Evolutionary conservation across 257 asterid genomes (phyloP), one percentile per base, ranked within the genome.

Genomic region (Osmanthus fragrans): DNA sequence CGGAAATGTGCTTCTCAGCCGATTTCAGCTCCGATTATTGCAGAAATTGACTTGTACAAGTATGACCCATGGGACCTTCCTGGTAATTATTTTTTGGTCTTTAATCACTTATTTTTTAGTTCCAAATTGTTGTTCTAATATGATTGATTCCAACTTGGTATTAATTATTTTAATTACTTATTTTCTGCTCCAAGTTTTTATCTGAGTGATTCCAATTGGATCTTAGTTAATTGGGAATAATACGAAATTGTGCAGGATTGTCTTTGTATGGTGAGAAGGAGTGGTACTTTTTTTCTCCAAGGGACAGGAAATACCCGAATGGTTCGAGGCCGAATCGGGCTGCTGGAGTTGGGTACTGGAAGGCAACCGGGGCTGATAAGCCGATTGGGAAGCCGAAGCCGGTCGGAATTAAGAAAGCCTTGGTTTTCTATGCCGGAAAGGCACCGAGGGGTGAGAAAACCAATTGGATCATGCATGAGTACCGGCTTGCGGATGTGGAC

Each of bases 331-430:
- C 93, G 30, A 89, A 89, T 65, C 85, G 93, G 58, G 86, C 91
- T 12, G 93, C 93, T 0, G 93, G 91, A 10, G 78, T 81, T 8
- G 93, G 93, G 16, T 89, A 89, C 30, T 89, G 93, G 93, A 89
- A 89, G 82, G 93, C 93, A 0, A 89, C 93, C 25, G 93, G 93
- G 0, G 93, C 89, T 0, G 93, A 89, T 84, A 89, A 89, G 78
- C 86, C 89, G 18, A 86, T 89, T 25, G 91, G 90, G 0, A 51
- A 71, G 1, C 91, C 91, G 29, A 87, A 79, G 15, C 60, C 91
- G 21, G 76, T 89, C 12, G 93, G 88, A 11, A 89, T 89, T n/a
- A 89, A 89, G 79, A 89, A 89, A 79, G 91, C 93, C 1, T 71
- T 89, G 81, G 93, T 89, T 15, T 89, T 89, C 21, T 89, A 89